phyloP scores from a whole-genome alignment of 768 basidiomycete genomes.

The Asterophora parasitica region DNA sequence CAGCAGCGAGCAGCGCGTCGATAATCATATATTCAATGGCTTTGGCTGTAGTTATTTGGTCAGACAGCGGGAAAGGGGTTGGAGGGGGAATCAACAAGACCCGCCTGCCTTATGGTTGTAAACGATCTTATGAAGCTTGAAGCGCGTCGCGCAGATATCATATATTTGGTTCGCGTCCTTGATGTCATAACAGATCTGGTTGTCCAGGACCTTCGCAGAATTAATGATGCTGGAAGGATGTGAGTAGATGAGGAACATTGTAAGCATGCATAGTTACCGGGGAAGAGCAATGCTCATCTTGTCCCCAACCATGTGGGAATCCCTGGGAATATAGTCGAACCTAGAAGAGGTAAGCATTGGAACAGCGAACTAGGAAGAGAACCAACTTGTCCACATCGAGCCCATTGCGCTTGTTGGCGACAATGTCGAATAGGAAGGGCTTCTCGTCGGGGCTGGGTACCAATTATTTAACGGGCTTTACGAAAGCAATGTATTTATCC shows the following conservation, averaged over 20 bases:
- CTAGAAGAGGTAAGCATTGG: constrained; percentile 28
- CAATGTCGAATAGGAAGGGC: constrained; percentile 76
- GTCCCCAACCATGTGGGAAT: constrained; percentile 69
- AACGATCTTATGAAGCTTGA: constrained; percentile 77
- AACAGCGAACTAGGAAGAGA: background rate
- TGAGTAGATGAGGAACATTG: background rate
- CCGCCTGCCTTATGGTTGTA: constrained; percentile 77
- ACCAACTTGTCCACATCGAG: constrained; percentile 82
- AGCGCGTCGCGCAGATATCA: constrained; percentile 68
- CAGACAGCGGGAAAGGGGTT: background rate
- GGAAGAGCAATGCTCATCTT: constrained; percentile 45
- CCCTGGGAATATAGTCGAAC: constrained; percentile 79
- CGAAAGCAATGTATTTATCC: constrained; percentile 18
- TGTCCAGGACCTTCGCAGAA: constrained; percentile 69
- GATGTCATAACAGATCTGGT: constrained; percentile 76
- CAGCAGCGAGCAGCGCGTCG: constrained; percentile 66
- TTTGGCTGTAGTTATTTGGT: constrained; percentile 50
- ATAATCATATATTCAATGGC: constrained; percentile 85
- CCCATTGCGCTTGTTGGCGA: constrained; percentile 77
- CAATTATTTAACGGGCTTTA: background rate
- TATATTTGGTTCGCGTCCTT: constrained; percentile 78
- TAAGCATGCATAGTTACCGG: constrained; percentile 29
- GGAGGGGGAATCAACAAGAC: constrained; percentile 7
- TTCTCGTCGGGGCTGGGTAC: constrained; percentile 46
- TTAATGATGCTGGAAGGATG: constrained; percentile 50